A percentile compares a stretch with the other conserved stretches of the same genome.
Conservation (phyloP, 179 eudicot species). For the Silene coronaria region DNA sequence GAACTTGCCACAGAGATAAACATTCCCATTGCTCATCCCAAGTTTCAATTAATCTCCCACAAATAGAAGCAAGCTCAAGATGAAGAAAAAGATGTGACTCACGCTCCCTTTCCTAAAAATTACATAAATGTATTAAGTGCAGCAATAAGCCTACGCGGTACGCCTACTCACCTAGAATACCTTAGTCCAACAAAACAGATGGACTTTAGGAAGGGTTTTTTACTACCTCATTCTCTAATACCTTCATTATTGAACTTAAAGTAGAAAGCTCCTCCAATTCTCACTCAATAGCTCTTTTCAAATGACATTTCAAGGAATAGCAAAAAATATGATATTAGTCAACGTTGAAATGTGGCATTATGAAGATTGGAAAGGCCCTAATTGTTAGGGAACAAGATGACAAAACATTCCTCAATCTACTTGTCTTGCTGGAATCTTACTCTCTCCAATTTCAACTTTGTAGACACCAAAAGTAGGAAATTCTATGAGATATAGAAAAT, state of each 20-base stretch:
- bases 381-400: not conserved
- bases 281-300: not conserved
- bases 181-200: not conserved
- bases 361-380: not conserved
- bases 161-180: not conserved
- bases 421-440: too few species aligned
- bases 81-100: not conserved
- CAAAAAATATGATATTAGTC: not conserved
- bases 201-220: too few species aligned
- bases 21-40: not conserved
- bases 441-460: not conserved
- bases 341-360: not conserved
- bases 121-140: not conserved
- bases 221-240: too few species aligned
- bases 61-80: not conserved
- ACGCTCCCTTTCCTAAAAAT: not conserved
- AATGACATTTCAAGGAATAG: not conserved
- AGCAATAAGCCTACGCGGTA: too few species aligned
- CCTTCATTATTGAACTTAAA: too few species aligned
- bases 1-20: not conserved
- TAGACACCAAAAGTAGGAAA: too few species aligned
- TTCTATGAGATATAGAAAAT: too few species aligned
- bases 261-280: not conserved
- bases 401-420: too few species aligned
- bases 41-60: not conserved